A percentile compares a stretch with the other conserved stretches of the same genome.
These are phyloP conservation scores for Clavariopsis aquatica DNA, from an alignment of 495 filamentous ascomycete genomes.

Conservation along the genomic window DNA sequence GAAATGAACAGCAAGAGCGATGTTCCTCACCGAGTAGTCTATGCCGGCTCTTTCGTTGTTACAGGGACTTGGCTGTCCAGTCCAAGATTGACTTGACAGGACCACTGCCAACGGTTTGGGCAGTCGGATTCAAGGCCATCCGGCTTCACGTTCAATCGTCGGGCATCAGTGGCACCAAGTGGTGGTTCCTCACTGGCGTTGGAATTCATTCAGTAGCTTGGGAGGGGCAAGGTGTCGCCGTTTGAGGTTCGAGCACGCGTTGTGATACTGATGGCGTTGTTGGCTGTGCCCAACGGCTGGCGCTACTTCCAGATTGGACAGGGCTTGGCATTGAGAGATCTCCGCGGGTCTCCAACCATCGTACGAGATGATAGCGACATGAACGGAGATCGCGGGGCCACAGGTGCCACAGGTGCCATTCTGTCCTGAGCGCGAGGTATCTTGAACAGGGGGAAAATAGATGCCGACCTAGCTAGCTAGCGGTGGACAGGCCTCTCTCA, in stretches of 20 bases:
- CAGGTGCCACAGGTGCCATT: constrained; percentile 1
- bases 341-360: constrained; percentile 1
- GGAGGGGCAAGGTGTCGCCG: background rate
- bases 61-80: background rate
- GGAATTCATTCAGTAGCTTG: background rate
- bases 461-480: background rate
- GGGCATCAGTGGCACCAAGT: background rate
- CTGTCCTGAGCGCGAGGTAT: background rate
- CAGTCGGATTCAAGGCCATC: background rate
- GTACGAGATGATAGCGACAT: background rate
- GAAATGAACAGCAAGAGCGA: background rate
- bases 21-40: background rate
- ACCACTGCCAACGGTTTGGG: no score
- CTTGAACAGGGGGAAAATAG: background rate
- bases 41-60: background rate
- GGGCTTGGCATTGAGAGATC: background rate
- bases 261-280: constrained; percentile 14
- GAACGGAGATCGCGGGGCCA: background rate
- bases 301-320: constrained; percentile 1
- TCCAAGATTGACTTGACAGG: background rate
- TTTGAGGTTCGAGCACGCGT: constrained; percentile 2
- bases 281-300: background rate
- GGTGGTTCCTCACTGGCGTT: background rate
- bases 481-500: background rate
- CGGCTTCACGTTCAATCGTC: background rate